Evolutionary conservation across 1,139 yeast genomes (phyloP).

Genomic region (Blastobotrys persicus): DNA sequence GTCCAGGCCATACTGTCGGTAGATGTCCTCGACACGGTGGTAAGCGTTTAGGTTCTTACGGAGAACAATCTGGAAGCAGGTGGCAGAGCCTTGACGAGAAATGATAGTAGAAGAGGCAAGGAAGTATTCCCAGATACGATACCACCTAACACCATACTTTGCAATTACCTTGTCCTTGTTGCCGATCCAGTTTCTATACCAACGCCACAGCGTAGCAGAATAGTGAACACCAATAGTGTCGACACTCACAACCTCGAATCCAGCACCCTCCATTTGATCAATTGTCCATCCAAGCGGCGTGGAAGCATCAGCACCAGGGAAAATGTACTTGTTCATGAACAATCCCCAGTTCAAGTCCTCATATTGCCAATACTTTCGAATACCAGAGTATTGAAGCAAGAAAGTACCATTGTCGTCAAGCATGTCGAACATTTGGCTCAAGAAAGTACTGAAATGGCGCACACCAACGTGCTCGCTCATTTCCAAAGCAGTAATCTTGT

Average conservation of each 20-base stretch:
- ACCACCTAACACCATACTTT: conserved; percentile 89
- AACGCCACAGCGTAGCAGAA: conserved; percentile 87
- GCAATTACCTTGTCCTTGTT: conserved; percentile 73
- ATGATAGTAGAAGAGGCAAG: conserved; percentile 78
- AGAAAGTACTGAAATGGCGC: conserved; percentile 72
- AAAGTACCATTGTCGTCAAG: conserved; percentile 89
- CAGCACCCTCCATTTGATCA: conserved; percentile 73
- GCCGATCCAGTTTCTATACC: conserved; percentile 94
- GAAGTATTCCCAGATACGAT: conserved; percentile 90
- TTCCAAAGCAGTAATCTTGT: conserved; percentile 87
- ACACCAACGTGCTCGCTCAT: conserved; percentile 98
- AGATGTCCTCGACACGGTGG: conserved; percentile 80
- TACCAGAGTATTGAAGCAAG: conserved; percentile 85
- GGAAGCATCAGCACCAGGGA: conserved; percentile 98
- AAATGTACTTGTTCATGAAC: conserved; percentile 92
- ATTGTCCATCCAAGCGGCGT: conserved; percentile 87
- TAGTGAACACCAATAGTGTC: conserved; percentile 93
- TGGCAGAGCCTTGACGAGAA: conserved; percentile 91
- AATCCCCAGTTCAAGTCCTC: conserved; percentile 94
- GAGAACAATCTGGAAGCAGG: conserved; percentile 86
- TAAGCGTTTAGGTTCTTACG: conserved; percentile 85
- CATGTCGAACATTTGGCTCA: conserved; percentile 78
- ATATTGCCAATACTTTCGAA: conserved; percentile 91
- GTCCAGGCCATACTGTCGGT: conserved; percentile 72
- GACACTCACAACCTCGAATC: conserved; percentile 78